Conservation (phyloP, 176 grass and related monocot genomes). For the Musa schizocarpa region DNA sequence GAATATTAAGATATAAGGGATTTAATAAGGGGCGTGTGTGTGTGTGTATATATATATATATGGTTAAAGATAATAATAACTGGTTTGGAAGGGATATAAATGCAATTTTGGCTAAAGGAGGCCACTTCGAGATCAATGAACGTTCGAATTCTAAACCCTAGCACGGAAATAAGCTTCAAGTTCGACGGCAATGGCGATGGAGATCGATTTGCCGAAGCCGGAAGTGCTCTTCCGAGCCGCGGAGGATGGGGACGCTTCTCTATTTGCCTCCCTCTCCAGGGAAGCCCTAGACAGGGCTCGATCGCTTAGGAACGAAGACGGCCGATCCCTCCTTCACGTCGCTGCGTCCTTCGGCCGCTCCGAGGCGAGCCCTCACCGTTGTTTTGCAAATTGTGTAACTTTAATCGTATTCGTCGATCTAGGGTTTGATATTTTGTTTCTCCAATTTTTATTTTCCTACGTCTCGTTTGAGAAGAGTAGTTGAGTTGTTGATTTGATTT, state of each 20-base stretch:
- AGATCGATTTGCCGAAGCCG: conserved; percentile 35
- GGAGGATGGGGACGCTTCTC: conserved; percentile 39
- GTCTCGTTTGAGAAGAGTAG: too few relatives aligned
- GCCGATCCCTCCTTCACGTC: conserved; percentile 85
- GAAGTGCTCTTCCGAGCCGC: conserved; percentile 74
- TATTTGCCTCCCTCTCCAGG: conserved; percentile 43
- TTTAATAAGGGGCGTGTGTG: too few relatives aligned
- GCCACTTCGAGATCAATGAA: neutral
- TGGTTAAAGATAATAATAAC: too few relatives aligned
- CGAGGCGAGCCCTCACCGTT: conserved; percentile 22
- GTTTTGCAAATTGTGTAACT: neutral
- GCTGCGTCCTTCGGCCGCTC: conserved; percentile 43
- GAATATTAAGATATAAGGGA: too few relatives aligned
- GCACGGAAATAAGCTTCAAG: neutral
- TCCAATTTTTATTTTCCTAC: neutral
- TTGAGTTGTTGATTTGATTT: neutral
- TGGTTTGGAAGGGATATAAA: too few relatives aligned
- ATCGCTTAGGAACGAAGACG: conserved; percentile 63
- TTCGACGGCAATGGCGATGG: conserved; percentile 44
- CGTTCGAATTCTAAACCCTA: neutral
- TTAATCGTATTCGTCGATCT: neutral
- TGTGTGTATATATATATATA: too few relatives aligned
- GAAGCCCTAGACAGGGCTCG: conserved; percentile 36
- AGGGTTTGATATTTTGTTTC: neutral
- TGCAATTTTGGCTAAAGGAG: too few relatives aligned